These are phyloP conservation scores for Przewalskia tangutica DNA, from an alignment of 257 asterid species.

Conservation along the genomic window DNA sequence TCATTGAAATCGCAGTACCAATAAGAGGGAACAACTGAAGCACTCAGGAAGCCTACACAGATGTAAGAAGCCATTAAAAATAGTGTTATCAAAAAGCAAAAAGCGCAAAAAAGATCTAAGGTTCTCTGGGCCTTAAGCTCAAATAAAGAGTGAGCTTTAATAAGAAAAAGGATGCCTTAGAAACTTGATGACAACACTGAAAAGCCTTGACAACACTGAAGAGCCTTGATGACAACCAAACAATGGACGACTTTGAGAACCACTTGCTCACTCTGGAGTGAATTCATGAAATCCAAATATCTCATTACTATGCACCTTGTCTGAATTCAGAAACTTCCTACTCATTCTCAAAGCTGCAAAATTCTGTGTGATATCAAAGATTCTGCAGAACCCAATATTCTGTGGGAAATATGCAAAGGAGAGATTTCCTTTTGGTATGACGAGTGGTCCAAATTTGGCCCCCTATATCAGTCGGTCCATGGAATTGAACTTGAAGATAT, in stretches of 20 bases:
- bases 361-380: neutral
- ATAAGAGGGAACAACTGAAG: neutral
- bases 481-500: neutral
- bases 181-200: no score
- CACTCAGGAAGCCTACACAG: neutral
- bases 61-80: neutral
- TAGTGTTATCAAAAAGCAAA: neutral
- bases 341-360: neutral
- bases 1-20: neutral
- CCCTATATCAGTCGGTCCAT: neutral
- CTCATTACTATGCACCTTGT: neutral
- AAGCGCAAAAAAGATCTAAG: no score
- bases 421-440: neutral
- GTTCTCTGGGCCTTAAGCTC: no score
- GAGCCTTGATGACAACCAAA: neutral
- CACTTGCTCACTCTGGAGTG: neutral
- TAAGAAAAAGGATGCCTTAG: no score
- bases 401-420: neutral
- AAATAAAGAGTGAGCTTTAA: no score
- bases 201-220: no score
- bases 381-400: neutral
- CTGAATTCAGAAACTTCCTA: neutral
- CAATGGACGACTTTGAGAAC: neutral
- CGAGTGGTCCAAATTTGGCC: neutral
- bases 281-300: neutral